A percentile compares a stretch with the other conserved stretches of the same genome.
These are phyloP conservation scores for Fusarium sp. DNA, from an alignment of 2,329 filamentous ascomycete species.

Conservation along the genomic window DNA sequence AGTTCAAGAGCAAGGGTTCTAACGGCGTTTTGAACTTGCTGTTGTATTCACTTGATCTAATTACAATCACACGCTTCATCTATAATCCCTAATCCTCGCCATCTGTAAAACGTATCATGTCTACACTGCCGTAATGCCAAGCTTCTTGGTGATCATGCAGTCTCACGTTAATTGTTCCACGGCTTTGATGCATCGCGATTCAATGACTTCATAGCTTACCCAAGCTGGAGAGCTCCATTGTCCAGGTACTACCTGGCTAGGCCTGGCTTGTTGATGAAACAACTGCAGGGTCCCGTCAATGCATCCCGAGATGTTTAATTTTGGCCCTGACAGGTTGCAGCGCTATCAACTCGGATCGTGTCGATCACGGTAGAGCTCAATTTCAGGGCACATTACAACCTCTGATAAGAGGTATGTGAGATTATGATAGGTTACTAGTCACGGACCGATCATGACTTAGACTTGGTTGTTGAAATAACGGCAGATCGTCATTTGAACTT, in stretches of 20 bases:
- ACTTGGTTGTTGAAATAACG: background rate
- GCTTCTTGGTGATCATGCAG: slow-evolving; percentile 3
- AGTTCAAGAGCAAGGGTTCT: too few species aligned
- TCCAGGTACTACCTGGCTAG: slow-evolving; percentile 5
- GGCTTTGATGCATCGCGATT: background rate
- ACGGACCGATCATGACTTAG: background rate
- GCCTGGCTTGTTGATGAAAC: slow-evolving; percentile 30
- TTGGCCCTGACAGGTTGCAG: slow-evolving; percentile 15
- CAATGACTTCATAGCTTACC: slow-evolving; percentile 30
- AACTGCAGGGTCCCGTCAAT: slow-evolving; percentile 11
- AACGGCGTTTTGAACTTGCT: background rate
- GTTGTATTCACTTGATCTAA: background rate
- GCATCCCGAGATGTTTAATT: slow-evolving; percentile 23
- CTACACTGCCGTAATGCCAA: background rate
- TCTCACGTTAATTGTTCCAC: slow-evolving; percentile 8
- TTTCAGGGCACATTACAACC: slow-evolving; percentile 31
- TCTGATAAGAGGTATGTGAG: background rate
- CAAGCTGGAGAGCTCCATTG: slow-evolving; percentile 7
- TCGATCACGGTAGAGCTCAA: slow-evolving; percentile 33
- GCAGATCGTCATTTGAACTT: slow-evolving; percentile 37
- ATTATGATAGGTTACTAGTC: slow-evolving; percentile 16
- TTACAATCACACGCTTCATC: background rate
- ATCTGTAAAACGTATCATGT: background rate
- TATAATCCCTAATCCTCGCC: background rate
- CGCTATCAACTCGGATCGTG: slow-evolving; percentile 28